These are phyloP conservation scores for Diaporthe sp. DNA, from an alignment of 2,329 filamentous ascomycete genomes.

Conservation along the genomic window DNA sequence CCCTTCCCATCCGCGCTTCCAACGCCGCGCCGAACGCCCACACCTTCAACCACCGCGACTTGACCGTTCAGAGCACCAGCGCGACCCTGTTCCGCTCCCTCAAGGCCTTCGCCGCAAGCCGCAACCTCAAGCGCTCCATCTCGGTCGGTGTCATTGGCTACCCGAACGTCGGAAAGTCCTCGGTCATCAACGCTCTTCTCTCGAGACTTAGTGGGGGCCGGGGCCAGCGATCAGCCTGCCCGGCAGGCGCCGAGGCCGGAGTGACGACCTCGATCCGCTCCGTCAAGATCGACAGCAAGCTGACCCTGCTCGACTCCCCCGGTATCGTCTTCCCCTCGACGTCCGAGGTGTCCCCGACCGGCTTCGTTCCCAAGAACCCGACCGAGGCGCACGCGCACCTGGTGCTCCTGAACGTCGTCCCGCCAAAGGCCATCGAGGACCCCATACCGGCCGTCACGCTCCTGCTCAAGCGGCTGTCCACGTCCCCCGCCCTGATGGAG, in stretches of 20 bases:
- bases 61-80: slow-evolving; percentile 89
- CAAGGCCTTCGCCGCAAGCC: slow-evolving; percentile 87
- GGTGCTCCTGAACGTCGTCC: slow-evolving; percentile 90
- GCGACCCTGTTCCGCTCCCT: slow-evolving; percentile 88
- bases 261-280: slow-evolving; percentile 90
- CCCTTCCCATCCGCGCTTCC: slow-evolving; percentile 88
- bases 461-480: slow-evolving; percentile 84
- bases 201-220: slow-evolving; percentile 78
- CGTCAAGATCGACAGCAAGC: slow-evolving; percentile 94
- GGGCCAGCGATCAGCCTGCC: slow-evolving; percentile 76
- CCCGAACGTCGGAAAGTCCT: slow-evolving; percentile 96
- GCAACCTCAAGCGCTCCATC: slow-evolving; percentile 88
- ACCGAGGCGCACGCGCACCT: slow-evolving; percentile 85
- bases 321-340: slow-evolving; percentile 92
- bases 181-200: slow-evolving; percentile 93
- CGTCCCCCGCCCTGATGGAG: slow-evolving; percentile 79
- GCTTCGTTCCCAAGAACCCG: slow-evolving; percentile 69
- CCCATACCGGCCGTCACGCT: slow-evolving; percentile 88
- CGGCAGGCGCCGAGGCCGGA: slow-evolving; percentile 90
- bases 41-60: slow-evolving; percentile 91
- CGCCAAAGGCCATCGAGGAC: slow-evolving; percentile 94
- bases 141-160: slow-evolving; percentile 96
- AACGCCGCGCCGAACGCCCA: slow-evolving; percentile 86
- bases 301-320: slow-evolving; percentile 93
- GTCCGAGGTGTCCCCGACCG: slow-evolving; percentile 52